A percentile compares a stretch with the other conserved stretches of the same genome.
These are phyloP conservation scores for Fusarium sp. DNA, from an alignment of 2,329 filamentous ascomycete species.

Conservation along the genomic window DNA sequence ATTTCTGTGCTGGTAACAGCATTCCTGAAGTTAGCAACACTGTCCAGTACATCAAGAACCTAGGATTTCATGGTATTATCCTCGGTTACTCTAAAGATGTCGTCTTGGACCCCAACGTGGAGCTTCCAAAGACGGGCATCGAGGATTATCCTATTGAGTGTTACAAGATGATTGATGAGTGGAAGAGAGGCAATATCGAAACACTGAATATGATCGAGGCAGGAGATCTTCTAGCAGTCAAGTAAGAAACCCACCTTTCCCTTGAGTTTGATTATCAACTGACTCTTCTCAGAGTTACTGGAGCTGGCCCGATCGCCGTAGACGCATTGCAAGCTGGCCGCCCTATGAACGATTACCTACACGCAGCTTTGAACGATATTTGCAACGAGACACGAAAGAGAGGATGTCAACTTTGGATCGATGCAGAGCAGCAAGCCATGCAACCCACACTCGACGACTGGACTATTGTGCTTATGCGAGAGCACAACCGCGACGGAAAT, in stretches of 20 bases:
- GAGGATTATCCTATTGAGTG: slow-evolving; percentile 29
- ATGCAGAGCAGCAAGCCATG: slow-evolving; percentile 61
- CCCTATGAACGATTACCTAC: slow-evolving; percentile 55
- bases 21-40: slow-evolving; percentile 61
- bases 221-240: slow-evolving; percentile 71
- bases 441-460: slow-evolving; percentile 55
- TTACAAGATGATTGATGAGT: slow-evolving; percentile 55
- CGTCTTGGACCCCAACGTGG: slow-evolving; percentile 49
- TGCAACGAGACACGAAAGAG: slow-evolving; percentile 53
- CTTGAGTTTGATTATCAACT: accelerated
- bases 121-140: slow-evolving; percentile 1
- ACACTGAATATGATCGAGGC: slow-evolving; percentile 64
- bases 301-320: slow-evolving; percentile 57
- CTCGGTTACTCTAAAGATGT: slow-evolving; percentile 67
- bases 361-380: slow-evolving; percentile 57
- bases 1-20: slow-evolving; percentile 68
- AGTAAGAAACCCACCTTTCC: slow-evolving; percentile 53
- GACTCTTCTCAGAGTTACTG: slow-evolving; percentile 53
- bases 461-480: slow-evolving; percentile 53
- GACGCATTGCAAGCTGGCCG: slow-evolving; percentile 53
- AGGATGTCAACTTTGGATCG: slow-evolving; percentile 58
- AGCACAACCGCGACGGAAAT: slow-evolving; percentile 54
- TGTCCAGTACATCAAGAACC: slow-evolving; percentile 58
- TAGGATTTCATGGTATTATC: slow-evolving; percentile 67
- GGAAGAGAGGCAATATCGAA: slow-evolving; percentile 65